A percentile compares a stretch with the other conserved stretches of the same genome.
Evolutionary conservation across 2,329 filamentous ascomycete species (phyloP).

Genomic region (Tolypocladium paradoxum): DNA sequence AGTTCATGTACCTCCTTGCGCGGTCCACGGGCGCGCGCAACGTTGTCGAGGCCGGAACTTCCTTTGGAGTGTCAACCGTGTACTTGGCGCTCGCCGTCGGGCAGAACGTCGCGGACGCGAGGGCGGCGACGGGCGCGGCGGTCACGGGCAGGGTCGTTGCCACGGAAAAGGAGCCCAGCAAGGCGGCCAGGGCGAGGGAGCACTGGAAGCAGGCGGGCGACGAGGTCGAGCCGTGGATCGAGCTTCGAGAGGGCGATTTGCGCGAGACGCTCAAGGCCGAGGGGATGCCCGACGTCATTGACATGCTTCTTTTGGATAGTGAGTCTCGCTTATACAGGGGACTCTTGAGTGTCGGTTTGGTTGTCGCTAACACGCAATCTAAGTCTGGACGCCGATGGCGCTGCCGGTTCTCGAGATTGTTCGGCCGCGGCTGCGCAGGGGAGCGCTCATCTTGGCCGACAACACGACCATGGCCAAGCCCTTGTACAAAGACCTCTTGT

Average conservation of each 20-base stretch:
- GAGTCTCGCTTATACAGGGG: constrained; percentile 17
- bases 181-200: constrained; percentile 38
- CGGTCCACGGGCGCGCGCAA: constrained; percentile 35
- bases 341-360: no score
- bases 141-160: constrained; percentile 35
- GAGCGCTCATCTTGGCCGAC: constrained; percentile 38
- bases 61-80: constrained; percentile 51
- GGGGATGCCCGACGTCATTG: constrained; percentile 35
- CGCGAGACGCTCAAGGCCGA: constrained; percentile 35
- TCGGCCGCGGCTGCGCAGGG: constrained; percentile 30
- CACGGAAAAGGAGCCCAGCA: constrained; percentile 47
- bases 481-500: constrained; percentile 35
- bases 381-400: constrained; percentile 45
- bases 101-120: constrained; percentile 26
- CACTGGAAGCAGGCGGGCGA: constrained; percentile 43
- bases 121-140: constrained; percentile 1
- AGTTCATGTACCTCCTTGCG: constrained; percentile 43
- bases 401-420: constrained; percentile 39
- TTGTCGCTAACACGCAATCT: neutral
- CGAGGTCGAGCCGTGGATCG: constrained; percentile 37
- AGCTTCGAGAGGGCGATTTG: constrained; percentile 46
- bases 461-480: constrained; percentile 26
- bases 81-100: constrained; percentile 48
- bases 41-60: constrained; percentile 50
- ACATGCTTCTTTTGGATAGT: constrained; percentile 52